Conservation (phyloP, 768 basidiomycete genomes). For the Kwoniella europaea region DNA sequence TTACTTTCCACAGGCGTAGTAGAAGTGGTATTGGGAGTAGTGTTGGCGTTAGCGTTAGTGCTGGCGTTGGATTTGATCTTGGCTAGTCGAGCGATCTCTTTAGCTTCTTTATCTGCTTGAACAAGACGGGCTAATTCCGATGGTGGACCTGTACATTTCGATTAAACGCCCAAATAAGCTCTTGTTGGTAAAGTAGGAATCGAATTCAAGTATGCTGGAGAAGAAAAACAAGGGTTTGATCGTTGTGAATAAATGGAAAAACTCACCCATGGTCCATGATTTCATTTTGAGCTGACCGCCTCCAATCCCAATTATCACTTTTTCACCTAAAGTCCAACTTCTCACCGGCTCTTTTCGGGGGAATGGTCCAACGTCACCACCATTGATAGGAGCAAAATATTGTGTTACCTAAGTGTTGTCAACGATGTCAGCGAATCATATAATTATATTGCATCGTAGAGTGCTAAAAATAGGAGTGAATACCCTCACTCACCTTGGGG, state of each 20-base stretch:
- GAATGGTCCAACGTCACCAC: slow-evolving; percentile 43
- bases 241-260: not conserved
- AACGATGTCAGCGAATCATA: not conserved
- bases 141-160: slow-evolving; percentile 35
- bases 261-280: slow-evolving; percentile 43
- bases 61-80: slow-evolving; percentile 30
- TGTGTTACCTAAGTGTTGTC: slow-evolving; percentile 34
- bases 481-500: slow-evolving; percentile 36
- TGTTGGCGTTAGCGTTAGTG: not conserved
- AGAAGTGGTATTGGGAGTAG: not conserved
- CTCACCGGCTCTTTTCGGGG: slow-evolving; percentile 45
- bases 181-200: not conserved
- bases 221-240: not conserved
- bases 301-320: slow-evolving; percentile 34
- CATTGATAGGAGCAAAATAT: slow-evolving; percentile 43
- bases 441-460: not conserved
- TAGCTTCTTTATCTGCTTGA: slow-evolving; percentile 45
- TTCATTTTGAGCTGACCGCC: slow-evolving; percentile 45
- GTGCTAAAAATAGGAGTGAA: not conserved
- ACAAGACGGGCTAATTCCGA: slow-evolving; percentile 42
- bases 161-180: not conserved
- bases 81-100: slow-evolving; percentile 32
- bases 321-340: slow-evolving; percentile 32
- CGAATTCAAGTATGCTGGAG: not conserved
- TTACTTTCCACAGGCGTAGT: too few relatives aligned